Conservation (phyloP, 2,329 filamentous ascomycete genomes). For the Microcyclospora pomicola region DNA sequence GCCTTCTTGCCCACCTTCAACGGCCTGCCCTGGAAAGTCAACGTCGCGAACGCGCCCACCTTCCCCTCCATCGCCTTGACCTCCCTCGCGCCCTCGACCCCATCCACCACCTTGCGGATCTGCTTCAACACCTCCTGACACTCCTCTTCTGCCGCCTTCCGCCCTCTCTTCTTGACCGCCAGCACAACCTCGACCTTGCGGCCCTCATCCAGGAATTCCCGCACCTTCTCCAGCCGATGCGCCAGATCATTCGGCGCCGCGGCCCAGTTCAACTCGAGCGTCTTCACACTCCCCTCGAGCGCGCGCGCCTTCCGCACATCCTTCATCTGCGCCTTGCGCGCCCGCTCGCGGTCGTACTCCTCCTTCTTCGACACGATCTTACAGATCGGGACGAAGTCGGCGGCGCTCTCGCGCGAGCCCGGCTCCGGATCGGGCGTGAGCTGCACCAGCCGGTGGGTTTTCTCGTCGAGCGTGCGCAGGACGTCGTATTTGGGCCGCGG, state of each 20-base stretch:
- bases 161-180: conserved; percentile 50
- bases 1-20: conserved; percentile 3
- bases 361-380: conserved; percentile 50
- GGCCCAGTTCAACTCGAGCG: conserved; percentile 82
- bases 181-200: conserved; percentile 61
- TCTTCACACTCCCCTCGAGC: conserved; percentile 44
- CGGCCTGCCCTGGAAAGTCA: conserved; percentile 32
- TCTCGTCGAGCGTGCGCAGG: conserved; percentile 35
- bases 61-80: conserved; percentile 33
- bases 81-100: conserved; percentile 33
- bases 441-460: conserved; percentile 33
- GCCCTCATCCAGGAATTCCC: conserved; percentile 59
- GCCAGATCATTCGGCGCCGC: conserved; percentile 62
- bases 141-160: conserved; percentile 47
- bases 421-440: neutral
- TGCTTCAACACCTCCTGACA: conserved; percentile 42
- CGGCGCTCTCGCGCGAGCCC: conserved; percentile 2
- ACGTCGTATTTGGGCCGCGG: conserved; percentile 22
- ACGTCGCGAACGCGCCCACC: conserved; percentile 30
- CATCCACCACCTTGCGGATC: conserved; percentile 33
- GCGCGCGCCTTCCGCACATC: conserved; percentile 33
- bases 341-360: conserved; percentile 33
- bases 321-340: conserved; percentile 27
- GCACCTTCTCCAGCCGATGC: conserved; percentile 55
- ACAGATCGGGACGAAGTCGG: conserved; percentile 50